phyloP scores from a whole-genome alignment of 2,329 filamentous ascomycete genomes.

The Xylariaceae sp. region DNA sequence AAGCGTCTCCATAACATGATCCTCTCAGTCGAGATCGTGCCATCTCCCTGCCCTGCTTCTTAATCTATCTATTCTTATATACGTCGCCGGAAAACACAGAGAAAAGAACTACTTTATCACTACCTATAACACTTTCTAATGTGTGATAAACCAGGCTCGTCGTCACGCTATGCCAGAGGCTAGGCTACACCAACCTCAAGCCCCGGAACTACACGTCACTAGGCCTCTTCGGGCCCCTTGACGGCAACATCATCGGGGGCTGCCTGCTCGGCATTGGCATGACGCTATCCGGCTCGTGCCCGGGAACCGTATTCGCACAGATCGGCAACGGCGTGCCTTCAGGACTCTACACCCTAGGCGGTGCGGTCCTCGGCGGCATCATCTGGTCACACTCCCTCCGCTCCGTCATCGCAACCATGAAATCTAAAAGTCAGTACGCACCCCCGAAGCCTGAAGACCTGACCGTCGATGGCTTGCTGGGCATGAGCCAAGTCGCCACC shows the following conservation, averaged over 20 bases:
- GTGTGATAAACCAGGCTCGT: conserved; percentile 20
- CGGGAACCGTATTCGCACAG: conserved; percentile 62
- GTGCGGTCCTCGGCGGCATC: conserved; percentile 54
- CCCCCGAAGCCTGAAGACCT: conserved; percentile 18
- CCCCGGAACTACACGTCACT: conserved; percentile 50
- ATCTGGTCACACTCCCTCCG: conserved; percentile 45
- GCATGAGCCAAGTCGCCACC: conserved; percentile 36
- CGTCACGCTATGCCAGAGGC: conserved; percentile 43
- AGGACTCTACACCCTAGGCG: conserved; percentile 50
- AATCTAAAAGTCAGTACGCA: conserved; percentile 23
- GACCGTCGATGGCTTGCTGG: conserved; percentile 40
- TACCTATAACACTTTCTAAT: neutral
- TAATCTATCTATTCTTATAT: too few relatives aligned
- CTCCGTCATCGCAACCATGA: conserved; percentile 29
- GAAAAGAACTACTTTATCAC: too few relatives aligned
- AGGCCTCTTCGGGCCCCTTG: conserved; percentile 51
- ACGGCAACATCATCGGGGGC: conserved; percentile 64
- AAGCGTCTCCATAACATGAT: neutral
- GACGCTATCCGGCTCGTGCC: conserved; percentile 61
- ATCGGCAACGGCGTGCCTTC: conserved; percentile 49
- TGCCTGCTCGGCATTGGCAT: conserved; percentile 61
- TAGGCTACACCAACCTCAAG: conserved; percentile 41
- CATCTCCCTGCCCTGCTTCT: neutral
- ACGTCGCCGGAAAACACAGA: too few relatives aligned
- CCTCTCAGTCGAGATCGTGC: neutral